phyloP scores from a whole-genome alignment of 164 flowering plant genomes.

The Stephania japonica region DNA sequence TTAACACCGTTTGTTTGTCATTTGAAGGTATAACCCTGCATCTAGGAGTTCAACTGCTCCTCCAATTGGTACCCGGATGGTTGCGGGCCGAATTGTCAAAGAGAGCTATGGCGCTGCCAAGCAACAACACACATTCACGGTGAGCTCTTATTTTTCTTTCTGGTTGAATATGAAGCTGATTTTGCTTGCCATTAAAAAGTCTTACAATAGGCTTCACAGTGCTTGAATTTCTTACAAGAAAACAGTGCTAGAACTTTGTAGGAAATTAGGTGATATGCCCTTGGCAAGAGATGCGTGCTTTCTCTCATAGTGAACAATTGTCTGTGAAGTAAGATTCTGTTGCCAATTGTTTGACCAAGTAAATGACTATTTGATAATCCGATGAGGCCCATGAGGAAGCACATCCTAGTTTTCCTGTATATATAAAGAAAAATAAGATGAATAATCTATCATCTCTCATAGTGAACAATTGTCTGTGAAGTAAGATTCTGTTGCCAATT shows the following conservation, averaged over 20 bases:
- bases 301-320: not conserved
- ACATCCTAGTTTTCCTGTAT: too few species aligned
- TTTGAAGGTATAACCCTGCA: conserved; percentile 51
- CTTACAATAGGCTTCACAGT: not conserved
- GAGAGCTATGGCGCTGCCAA: conserved; percentile 93
- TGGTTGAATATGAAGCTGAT: not conserved
- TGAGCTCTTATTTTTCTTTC: conserved; percentile 22
- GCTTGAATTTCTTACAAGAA: not conserved
- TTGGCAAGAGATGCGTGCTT: too few species aligned
- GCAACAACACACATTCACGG: conserved; percentile 93
- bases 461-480: not conserved
- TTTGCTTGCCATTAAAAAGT: not conserved
- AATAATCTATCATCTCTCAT: not conserved
- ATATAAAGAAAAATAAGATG: too few species aligned
- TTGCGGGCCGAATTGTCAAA: conserved; percentile 84
- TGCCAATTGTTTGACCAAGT: not conserved
- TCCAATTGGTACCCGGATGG: conserved; percentile 59
- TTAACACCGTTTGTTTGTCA: too few species aligned
- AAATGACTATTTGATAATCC: not conserved
- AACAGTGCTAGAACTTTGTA: not conserved
- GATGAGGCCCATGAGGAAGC: too few species aligned
- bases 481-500: not conserved
- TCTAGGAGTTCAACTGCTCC: conserved; percentile 75
- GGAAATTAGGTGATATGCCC: not conserved
- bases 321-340: not conserved